Percentiles rank a stretch among this genome's conserved stretches.
Conservation (phyloP, 495 filamentous ascomycete species). For the Lentithecium fluviatile region DNA sequence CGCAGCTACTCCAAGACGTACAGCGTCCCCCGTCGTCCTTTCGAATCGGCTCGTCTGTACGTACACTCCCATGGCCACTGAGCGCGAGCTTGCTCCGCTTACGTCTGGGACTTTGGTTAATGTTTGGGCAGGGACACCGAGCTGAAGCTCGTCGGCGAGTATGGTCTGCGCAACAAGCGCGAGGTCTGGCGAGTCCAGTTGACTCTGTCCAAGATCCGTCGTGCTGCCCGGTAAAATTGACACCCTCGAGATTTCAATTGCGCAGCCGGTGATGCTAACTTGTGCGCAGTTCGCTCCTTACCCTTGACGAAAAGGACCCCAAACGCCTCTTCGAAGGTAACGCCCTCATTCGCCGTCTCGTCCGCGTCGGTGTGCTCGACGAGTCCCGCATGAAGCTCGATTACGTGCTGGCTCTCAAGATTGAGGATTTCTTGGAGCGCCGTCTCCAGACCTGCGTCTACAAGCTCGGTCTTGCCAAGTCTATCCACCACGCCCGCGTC, state of each 20-base stretch:
- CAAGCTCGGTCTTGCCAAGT: slow-evolving; percentile 99
- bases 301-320: slow-evolving; percentile 99
- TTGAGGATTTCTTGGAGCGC: slow-evolving; percentile 99
- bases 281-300: slow-evolving; percentile 85
- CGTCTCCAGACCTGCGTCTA: slow-evolving; percentile 99
- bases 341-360: slow-evolving; percentile 98
- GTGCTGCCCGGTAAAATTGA: slow-evolving; percentile 89
- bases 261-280: slow-evolving; percentile 1
- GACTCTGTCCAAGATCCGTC: slow-evolving; percentile 99
- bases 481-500: slow-evolving; percentile 99
- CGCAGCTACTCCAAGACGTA: slow-evolving; percentile 96
- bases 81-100: slow-evolving; percentile 90
- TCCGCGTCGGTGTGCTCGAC: slow-evolving; percentile 98
- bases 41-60: slow-evolving; percentile 99
- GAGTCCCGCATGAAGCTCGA: slow-evolving; percentile 99
- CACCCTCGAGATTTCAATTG: background rate
- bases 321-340: slow-evolving; percentile 99
- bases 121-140: slow-evolving; percentile 83
- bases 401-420: slow-evolving; percentile 98
- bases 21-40: slow-evolving; percentile 85
- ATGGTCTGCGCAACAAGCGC: slow-evolving; percentile 99
- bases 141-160: slow-evolving; percentile 98
- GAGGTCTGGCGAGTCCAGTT: slow-evolving; percentile 99
- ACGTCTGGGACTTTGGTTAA: slow-evolving; percentile 73
- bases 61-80: slow-evolving; percentile 80